A percentile compares a stretch with the other conserved stretches of the same genome.
Conservation (phyloP, 768 basidiomycete species). For the Hortiboletus campestris region DNA sequence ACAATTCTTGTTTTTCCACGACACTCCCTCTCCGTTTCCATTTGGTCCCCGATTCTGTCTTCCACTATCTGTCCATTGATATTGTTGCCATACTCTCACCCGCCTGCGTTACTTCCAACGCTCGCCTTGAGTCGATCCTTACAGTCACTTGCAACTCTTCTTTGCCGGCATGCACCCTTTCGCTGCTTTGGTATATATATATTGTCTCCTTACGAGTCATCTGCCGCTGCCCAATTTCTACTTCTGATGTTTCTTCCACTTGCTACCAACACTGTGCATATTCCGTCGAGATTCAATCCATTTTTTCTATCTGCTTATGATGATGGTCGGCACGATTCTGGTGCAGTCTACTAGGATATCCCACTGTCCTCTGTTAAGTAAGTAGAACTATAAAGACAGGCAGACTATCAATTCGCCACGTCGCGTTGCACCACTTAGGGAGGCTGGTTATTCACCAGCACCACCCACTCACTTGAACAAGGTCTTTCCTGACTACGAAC, state of each 20-base stretch:
- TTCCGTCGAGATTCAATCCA: constrained; percentile 37
- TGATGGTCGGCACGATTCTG: not conserved
- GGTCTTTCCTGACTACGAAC: constrained; percentile 5
- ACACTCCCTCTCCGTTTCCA: constrained; percentile 25
- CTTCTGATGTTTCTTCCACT: constrained; percentile 33
- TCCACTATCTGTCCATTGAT: constrained; percentile 42
- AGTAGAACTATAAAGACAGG: constrained; percentile 3
- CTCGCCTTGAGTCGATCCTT: constrained; percentile 65
- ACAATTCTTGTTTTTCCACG: constrained; percentile 23
- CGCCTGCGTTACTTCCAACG: constrained; percentile 44
- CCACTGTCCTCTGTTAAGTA: not conserved
- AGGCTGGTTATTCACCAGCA: not conserved
- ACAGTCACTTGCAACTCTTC: constrained; percentile 43
- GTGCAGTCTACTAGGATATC: not conserved
- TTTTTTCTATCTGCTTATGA: constrained; percentile 16
- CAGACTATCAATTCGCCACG: not conserved
- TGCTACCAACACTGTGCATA: constrained; percentile 48
- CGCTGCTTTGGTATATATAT: constrained; percentile 38
- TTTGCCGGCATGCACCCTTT: constrained; percentile 28
- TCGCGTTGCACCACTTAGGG: not conserved
- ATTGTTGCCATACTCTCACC: constrained; percentile 55
- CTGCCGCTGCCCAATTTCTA: constrained; percentile 34
- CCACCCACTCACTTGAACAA: not conserved
- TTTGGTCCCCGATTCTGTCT: constrained; percentile 20
- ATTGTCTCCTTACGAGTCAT: constrained; percentile 34